A percentile compares a stretch with the other conserved stretches of the same genome.
Evolutionary conservation across 768 basidiomycete genomes (phyloP).

Genomic region (Collybia nuda): DNA sequence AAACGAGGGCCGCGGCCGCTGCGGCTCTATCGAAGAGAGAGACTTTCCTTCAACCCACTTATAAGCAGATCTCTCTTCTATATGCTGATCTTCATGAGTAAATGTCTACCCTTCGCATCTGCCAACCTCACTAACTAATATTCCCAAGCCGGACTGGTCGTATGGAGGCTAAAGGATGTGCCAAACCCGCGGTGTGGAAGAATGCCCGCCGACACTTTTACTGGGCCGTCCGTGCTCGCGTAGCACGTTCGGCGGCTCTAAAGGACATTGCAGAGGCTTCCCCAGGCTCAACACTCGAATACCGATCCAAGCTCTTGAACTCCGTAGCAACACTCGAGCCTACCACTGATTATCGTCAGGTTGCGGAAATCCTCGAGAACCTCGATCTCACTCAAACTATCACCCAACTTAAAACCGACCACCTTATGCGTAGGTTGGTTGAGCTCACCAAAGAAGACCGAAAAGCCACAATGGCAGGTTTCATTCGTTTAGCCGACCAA

Average conservation of each 20-base stretch:
- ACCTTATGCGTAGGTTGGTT: slow-evolving; percentile 65
- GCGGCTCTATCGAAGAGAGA: slow-evolving; percentile 76
- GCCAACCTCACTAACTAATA: slow-evolving; percentile 4
- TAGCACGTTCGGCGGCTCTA: slow-evolving; percentile 67
- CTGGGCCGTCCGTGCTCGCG: slow-evolving; percentile 86
- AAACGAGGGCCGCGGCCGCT: slow-evolving; percentile 71
- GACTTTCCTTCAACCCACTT: slow-evolving; percentile 79
- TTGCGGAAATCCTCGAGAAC: slow-evolving; percentile 68
- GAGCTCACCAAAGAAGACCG: slow-evolving; percentile 72
- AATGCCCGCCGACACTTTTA: slow-evolving; percentile 89
- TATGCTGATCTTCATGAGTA: slow-evolving; percentile 98
- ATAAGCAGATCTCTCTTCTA: slow-evolving; percentile 89
- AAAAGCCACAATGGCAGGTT: slow-evolving; percentile 73
- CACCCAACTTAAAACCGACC: slow-evolving; percentile 66
- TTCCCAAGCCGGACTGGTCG: slow-evolving; percentile 83
- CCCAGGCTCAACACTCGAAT: slow-evolving; percentile 67
- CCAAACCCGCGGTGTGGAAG: slow-evolving; percentile 85
- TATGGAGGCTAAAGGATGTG: slow-evolving; percentile 98
- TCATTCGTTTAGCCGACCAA: slow-evolving; percentile 70
- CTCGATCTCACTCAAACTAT: slow-evolving; percentile 65
- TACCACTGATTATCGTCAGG: slow-evolving; percentile 50
- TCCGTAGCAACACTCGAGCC: slow-evolving; percentile 57
- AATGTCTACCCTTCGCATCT: slow-evolving; percentile 3
- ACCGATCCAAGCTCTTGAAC: slow-evolving; percentile 64
- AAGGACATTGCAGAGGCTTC: slow-evolving; percentile 66